Conservation (phyloP, 257 asterid species). For the Ajuga chamaepitys region DNA sequence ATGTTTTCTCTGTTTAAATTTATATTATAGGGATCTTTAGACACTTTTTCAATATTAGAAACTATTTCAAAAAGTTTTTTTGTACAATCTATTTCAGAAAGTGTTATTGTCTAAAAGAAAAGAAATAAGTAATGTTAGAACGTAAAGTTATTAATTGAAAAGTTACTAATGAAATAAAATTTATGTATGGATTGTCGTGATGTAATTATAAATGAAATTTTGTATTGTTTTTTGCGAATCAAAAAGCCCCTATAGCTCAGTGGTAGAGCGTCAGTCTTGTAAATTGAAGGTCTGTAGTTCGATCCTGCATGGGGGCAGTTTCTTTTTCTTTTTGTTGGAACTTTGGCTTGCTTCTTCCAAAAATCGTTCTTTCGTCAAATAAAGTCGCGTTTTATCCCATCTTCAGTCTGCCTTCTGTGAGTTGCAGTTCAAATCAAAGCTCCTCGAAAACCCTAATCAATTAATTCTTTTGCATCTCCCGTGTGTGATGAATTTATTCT, state of each 20-base stretch:
- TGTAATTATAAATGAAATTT: no score
- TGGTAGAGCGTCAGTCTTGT: slow-evolving; percentile 46
- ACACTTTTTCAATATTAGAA: no score
- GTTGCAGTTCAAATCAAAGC: slow-evolving; percentile 11
- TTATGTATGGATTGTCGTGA: no score
- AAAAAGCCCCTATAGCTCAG: slow-evolving; percentile 18
- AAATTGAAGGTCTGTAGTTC: slow-evolving; percentile 43
- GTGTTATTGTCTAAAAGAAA: no score
- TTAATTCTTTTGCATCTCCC: background rate
- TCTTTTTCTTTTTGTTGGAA: background rate
- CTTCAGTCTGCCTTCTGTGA: background rate
- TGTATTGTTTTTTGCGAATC: background rate
- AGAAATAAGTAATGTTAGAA: no score
- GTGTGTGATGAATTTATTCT: slow-evolving; percentile 6
- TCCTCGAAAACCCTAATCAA: slow-evolving; percentile 29
- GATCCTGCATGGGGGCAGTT: slow-evolving; percentile 38
- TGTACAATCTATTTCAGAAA: no score
- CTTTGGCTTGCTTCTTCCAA: background rate
- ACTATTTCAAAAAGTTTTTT: no score
- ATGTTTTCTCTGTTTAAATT: no score
- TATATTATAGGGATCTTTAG: no score
- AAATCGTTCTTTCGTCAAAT: background rate
- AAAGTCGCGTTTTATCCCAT: background rate
- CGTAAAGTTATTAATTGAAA: background rate
- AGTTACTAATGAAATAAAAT: no score